Evolutionary conservation across 345 rosid genomes (phyloP).

Genomic region (Garcia nutans): DNA sequence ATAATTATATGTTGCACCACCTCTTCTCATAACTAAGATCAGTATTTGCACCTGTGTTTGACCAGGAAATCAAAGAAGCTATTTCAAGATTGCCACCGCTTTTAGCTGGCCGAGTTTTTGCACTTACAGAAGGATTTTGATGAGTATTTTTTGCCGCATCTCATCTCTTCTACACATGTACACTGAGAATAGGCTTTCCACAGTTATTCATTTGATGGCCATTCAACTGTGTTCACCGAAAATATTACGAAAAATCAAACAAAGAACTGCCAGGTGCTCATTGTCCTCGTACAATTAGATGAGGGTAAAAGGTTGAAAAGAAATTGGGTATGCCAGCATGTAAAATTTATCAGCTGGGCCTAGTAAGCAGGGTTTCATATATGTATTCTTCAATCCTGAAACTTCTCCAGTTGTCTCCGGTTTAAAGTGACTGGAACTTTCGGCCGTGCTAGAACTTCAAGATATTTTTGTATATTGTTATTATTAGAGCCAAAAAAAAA

Average conservation of each 20-base stretch:
- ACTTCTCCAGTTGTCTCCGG: not conserved
- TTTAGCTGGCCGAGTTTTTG: constrained; percentile 69
- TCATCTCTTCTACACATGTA: not conserved
- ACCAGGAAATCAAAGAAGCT: constrained; percentile 74
- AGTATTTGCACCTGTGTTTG: constrained; percentile 12
- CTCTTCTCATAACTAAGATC: constrained; percentile 9
- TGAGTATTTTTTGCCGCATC: not conserved
- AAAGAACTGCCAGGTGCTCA: not conserved
- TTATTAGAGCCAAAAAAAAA: no score
- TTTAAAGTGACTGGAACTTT: no score
- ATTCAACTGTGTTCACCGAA: not conserved
- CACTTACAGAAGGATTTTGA: constrained; percentile 78
- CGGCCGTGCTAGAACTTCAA: no score
- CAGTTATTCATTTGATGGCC: not conserved
- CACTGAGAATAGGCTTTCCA: not conserved
- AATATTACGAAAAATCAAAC: not conserved
- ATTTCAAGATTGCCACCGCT: constrained; percentile 57
- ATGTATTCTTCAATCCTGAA: not conserved
- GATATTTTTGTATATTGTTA: no score
- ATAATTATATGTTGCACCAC: not conserved
- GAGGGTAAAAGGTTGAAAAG: not conserved
- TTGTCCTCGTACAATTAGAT: not conserved
- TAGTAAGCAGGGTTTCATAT: not conserved
- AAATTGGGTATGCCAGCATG: not conserved
- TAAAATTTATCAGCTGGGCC: not conserved